These are phyloP conservation scores for Amphichorda felina DNA, from an alignment of 2,329 filamentous ascomycete species.

Conservation along the genomic window DNA sequence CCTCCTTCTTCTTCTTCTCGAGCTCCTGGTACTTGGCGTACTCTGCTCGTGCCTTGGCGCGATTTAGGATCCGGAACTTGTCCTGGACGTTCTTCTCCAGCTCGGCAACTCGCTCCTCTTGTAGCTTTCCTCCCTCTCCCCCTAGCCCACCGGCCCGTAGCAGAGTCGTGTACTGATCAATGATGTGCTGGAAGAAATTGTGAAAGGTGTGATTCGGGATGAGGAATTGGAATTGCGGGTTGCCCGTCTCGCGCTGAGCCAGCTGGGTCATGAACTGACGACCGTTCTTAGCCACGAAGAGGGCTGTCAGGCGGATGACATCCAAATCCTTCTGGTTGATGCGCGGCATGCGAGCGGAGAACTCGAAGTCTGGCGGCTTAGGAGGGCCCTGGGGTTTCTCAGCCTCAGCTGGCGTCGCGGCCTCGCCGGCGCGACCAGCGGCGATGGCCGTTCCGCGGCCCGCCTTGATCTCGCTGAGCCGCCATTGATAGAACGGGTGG, in stretches of 20 bases:
- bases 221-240: conserved; percentile 93
- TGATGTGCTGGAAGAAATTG: conserved; percentile 84
- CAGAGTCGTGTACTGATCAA: conserved; percentile 86
- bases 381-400: conserved; percentile 69
- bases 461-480: conserved; percentile 71
- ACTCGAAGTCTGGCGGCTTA: conserved; percentile 77
- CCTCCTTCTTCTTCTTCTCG: conserved; percentile 81
- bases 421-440: conserved; percentile 60
- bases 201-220: conserved; percentile 92
- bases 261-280: conserved; percentile 83
- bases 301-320: conserved; percentile 63
- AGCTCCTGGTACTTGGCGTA: conserved; percentile 76
- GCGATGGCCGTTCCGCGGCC: conserved; percentile 72
- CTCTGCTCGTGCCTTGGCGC: conserved; percentile 76
- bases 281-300: conserved; percentile 89
- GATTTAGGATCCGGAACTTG: conserved; percentile 66
- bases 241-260: conserved; percentile 77
- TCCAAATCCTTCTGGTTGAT: conserved; percentile 90
- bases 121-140: conserved; percentile 53
- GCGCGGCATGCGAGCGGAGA: conserved; percentile 92
- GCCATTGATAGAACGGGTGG: conserved; percentile 82
- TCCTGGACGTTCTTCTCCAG: conserved; percentile 66
- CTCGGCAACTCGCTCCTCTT: conserved; percentile 60
- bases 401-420: conserved; percentile 26
- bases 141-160: conserved; percentile 57